Evolutionary conservation across 2,329 filamentous ascomycete genomes (phyloP).

Genomic region (Apiospora malaysiana): DNA sequence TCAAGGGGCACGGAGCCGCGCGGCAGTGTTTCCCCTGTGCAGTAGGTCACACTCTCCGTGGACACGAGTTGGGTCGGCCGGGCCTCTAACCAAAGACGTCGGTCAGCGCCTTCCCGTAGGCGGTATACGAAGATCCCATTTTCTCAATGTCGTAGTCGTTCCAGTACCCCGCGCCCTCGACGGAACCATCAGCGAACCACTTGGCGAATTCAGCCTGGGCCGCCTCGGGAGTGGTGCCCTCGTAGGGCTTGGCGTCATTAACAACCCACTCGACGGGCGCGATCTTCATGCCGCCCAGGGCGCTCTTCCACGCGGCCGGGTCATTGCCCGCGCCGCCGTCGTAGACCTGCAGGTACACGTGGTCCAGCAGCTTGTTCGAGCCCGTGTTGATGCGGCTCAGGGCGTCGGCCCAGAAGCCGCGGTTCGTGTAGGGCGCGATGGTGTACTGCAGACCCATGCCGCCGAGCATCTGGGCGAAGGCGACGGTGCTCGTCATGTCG

Average conservation of each 20-base stretch:
- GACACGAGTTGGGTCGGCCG: too few species aligned
- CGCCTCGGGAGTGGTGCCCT: conserved; percentile 45
- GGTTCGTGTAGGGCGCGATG: conserved; percentile 49
- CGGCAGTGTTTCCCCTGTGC: too few species aligned
- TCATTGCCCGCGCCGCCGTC: conserved; percentile 50
- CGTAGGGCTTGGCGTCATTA: conserved; percentile 51
- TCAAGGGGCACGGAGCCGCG: too few species aligned
- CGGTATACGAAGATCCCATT: conserved; percentile 45
- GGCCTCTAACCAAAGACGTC: conserved; percentile 28
- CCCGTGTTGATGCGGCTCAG: conserved; percentile 39
- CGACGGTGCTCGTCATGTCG: conserved; percentile 47
- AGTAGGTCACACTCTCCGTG: too few species aligned
- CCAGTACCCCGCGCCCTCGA: conserved; percentile 51
- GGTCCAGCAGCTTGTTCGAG: conserved; percentile 42
- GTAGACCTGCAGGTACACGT: conserved; percentile 52
- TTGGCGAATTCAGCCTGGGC: conserved; percentile 41
- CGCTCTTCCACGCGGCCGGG: conserved; percentile 44
- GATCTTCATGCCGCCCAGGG: conserved; percentile 45
- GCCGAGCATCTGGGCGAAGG: conserved; percentile 49
- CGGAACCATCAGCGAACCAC: conserved; percentile 39
- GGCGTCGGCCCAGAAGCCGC: conserved; percentile 44
- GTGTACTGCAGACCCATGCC: conserved; percentile 49
- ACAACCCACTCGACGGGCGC: conserved; percentile 52
- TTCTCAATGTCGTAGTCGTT: conserved; percentile 55
- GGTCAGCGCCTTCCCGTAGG: conserved; percentile 38